Evolutionary conservation across 2,329 filamentous ascomycete species (phyloP).

Genomic region (Mycogone perniciosa): DNA sequence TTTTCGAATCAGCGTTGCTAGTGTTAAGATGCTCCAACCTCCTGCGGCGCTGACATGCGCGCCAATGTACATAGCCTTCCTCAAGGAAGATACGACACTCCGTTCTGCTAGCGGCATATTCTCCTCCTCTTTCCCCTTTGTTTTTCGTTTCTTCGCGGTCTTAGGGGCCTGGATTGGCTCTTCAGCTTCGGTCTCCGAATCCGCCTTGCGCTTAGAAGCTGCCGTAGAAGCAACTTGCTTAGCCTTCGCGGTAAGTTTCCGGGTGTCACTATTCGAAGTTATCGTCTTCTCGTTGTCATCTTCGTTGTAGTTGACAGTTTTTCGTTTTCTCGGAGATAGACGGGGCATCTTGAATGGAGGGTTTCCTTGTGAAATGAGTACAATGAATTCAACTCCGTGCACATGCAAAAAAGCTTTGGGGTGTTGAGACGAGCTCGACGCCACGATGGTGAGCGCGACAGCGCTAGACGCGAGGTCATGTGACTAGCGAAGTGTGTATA

Average conservation of each 20-base stretch:
- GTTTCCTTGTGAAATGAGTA: background rate
- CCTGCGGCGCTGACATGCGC: conserved; percentile 89
- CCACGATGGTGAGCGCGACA: background rate
- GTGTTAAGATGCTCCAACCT: conserved; percentile 43
- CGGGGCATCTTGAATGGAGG: conserved; percentile 25
- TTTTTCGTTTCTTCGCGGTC: conserved; percentile 18
- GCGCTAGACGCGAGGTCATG: conserved; percentile 15
- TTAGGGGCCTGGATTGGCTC: background rate
- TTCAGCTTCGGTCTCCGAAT: background rate
- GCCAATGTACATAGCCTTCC: conserved; percentile 72
- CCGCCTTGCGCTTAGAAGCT: conserved; percentile 19
- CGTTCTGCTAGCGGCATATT: conserved; percentile 61
- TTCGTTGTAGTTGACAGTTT: conserved; percentile 28
- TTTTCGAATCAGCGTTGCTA: no score
- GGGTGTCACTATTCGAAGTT: conserved; percentile 7
- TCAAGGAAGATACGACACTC: conserved; percentile 57
- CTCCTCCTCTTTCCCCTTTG: conserved; percentile 34
- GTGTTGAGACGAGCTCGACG: background rate
- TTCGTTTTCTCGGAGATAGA: conserved; percentile 28
- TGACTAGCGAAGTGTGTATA: conserved; percentile 3
- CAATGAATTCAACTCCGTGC: background rate
- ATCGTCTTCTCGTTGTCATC: conserved; percentile 17
- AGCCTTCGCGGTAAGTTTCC: conserved; percentile 14
- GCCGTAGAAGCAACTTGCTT: conserved; percentile 17
- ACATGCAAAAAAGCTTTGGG: background rate